phyloP scores from a whole-genome alignment of 331 rosid genomes.

The Malus hybrid region DNA sequence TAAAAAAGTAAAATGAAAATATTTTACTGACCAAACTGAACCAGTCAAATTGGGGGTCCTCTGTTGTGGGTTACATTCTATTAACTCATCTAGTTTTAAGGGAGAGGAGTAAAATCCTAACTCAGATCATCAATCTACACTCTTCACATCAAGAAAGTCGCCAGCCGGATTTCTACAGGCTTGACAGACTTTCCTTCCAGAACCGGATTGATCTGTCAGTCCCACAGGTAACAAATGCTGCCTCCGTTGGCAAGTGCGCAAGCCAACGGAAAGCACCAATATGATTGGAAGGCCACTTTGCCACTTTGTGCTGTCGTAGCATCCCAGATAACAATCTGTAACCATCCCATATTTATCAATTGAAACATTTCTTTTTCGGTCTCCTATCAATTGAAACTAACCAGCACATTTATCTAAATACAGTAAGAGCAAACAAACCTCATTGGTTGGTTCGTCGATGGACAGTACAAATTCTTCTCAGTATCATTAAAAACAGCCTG shows the following conservation, averaged over 20 bases:
- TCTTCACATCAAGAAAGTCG: not conserved
- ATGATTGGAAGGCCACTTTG: conserved; percentile 86
- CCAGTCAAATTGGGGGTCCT: not conserved
- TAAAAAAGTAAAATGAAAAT: not conserved
- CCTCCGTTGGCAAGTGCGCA: conserved; percentile 72
- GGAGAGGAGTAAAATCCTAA: not conserved
- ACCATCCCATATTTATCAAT: conserved; percentile 21
- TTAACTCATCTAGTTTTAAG: not conserved
- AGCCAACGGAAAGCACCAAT: conserved; percentile 88
- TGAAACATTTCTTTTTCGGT: not conserved
- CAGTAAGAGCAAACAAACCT: conserved; percentile 46
- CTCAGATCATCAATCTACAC: not conserved
- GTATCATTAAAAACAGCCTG: conserved; percentile 79
- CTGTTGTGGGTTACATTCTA: not conserved
- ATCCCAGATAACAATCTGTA: conserved; percentile 85
- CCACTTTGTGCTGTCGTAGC: conserved; percentile 70
- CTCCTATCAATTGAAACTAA: not conserved
- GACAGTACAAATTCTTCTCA: conserved; percentile 81
- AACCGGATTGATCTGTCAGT: conserved; percentile 74
- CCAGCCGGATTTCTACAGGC: not conserved
- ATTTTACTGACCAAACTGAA: not conserved
- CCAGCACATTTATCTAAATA: not conserved
- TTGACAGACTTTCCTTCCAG: conserved; percentile 61
- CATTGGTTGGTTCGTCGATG: conserved; percentile 73
- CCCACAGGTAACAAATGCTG: conserved; percentile 75